Evolutionary conservation across 331 rosid species (phyloP).

Genomic region (Ulmus americana): DNA sequence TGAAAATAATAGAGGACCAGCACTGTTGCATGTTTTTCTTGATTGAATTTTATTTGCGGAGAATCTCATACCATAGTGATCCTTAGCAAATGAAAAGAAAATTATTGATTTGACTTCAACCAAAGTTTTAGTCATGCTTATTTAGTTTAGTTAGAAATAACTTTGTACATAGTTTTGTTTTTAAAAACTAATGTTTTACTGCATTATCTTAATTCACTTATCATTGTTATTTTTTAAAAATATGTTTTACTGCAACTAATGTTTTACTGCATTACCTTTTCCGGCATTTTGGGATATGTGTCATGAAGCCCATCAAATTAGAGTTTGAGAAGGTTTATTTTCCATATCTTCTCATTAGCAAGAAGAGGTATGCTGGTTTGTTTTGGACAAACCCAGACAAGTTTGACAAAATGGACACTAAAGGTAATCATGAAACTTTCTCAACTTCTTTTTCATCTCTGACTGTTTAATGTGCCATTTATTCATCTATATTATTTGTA

Average conservation of each 20-base stretch:
- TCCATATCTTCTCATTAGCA: conserved; percentile 93
- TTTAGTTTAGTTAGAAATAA: not conserved
- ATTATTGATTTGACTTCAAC: not conserved
- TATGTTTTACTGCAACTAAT: no score
- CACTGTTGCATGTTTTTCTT: not conserved
- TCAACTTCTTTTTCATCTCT: not conserved
- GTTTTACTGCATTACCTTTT: no score
- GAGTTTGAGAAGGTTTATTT: conserved; percentile 94
- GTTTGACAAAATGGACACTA: conserved; percentile 94
- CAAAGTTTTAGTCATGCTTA: not conserved
- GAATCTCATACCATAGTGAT: not conserved
- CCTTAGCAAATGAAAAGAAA: not conserved
- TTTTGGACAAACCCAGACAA: conserved; percentile 72
- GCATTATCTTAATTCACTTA: not conserved
- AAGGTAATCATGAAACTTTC: conserved; percentile 53
- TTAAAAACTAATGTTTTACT: not conserved
- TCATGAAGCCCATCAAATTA: conserved; percentile 82
- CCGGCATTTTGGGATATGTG: conserved; percentile 12
- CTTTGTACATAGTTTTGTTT: not conserved
- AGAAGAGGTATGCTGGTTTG: conserved; percentile 98
- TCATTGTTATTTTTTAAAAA: not conserved
- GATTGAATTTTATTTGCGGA: not conserved
- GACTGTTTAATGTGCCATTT: conserved; percentile 11
- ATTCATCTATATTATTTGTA: conserved; percentile 27
- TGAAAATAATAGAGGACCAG: not conserved